Evolutionary conservation across 495 filamentous ascomycete genomes (phyloP).

Genomic region (Penicillium dipodomyicola): DNA sequence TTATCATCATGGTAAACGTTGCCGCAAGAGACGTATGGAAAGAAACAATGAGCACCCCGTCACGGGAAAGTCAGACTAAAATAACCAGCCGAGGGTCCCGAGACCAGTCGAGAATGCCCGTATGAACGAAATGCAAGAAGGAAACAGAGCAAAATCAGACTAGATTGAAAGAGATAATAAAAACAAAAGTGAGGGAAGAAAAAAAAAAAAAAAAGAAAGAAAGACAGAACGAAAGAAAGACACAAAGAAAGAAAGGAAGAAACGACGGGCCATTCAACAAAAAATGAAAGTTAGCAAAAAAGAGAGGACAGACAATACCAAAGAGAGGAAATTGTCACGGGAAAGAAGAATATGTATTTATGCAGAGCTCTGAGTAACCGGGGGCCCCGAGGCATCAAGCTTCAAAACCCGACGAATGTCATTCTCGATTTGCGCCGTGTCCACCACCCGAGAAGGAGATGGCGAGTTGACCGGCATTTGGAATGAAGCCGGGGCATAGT

Average conservation of each 20-base stretch:
- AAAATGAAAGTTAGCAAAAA: background rate
- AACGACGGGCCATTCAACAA: background rate
- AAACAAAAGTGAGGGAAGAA: constrained; percentile 4
- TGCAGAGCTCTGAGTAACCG: constrained; percentile 36
- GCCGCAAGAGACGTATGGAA: constrained; percentile 7
- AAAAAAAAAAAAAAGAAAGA: background rate
- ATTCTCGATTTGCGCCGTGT: constrained; percentile 52
- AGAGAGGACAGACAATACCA: constrained; percentile 3
- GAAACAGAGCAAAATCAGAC: constrained; percentile 7
- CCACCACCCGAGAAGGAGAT: constrained; percentile 28
- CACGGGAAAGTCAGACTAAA: constrained; percentile 15
- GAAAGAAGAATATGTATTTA: constrained; percentile 12
- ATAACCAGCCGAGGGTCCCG: constrained; percentile 22
- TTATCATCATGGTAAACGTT: constrained; percentile 18
- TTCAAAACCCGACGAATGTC: constrained; percentile 55
- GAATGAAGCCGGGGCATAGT: constrained; percentile 27
- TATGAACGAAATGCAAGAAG: constrained; percentile 21
- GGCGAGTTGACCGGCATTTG: constrained; percentile 24
- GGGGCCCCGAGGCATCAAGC: constrained; percentile 33
- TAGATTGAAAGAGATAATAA: constrained; percentile 3
- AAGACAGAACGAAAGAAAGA: no score
- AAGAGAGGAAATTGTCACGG: background rate
- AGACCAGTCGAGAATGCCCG: constrained; percentile 25
- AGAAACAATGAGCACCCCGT: constrained; percentile 21
- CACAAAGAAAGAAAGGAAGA: background rate